These are phyloP conservation scores for Coprinopsis cinerea DNA, from an alignment of 768 basidiomycete species.

Conservation along the genomic window DNA sequence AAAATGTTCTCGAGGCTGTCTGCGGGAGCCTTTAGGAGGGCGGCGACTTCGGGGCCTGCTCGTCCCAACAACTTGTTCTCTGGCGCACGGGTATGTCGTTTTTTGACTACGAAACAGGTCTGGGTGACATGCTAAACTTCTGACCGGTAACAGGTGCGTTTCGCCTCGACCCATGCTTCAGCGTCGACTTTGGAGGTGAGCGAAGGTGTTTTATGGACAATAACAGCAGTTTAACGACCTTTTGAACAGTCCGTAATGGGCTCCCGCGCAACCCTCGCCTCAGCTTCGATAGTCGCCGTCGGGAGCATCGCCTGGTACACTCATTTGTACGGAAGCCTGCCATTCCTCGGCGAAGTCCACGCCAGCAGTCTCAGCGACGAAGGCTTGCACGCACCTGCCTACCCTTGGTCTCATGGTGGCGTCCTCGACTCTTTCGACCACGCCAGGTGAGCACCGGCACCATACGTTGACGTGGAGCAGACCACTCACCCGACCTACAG, in stretches of 20 bases:
- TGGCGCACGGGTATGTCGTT: constrained; percentile 44
- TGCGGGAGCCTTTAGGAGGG: constrained; percentile 61
- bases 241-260: constrained; percentile 49
- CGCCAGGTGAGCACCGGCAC: constrained; percentile 64
- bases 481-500: constrained; percentile 32
- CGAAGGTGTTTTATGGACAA: constrained; percentile 7
- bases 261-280: constrained; percentile 70
- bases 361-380: constrained; percentile 92
- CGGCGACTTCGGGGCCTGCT: constrained; percentile 35
- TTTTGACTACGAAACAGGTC: constrained; percentile 8
- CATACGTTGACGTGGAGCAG: constrained; percentile 11
- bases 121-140: not conserved
- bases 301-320: constrained; percentile 97
- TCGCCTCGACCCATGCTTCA: constrained; percentile 62
- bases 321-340: constrained; percentile 84
- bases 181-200: constrained; percentile 62
- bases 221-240: constrained; percentile 10
- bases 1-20: constrained; percentile 84
- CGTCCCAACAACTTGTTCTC: constrained; percentile 36
- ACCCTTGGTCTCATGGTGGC: constrained; percentile 93
- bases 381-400: constrained; percentile 81
- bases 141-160: constrained; percentile 50
- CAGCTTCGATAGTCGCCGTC: constrained; percentile 69
- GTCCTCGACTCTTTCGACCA: constrained; percentile 92
- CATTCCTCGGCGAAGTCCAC: constrained; percentile 87